phyloP scores from a whole-genome alignment of 2,329 filamentous ascomycete species.

The Fusarium clavum region DNA sequence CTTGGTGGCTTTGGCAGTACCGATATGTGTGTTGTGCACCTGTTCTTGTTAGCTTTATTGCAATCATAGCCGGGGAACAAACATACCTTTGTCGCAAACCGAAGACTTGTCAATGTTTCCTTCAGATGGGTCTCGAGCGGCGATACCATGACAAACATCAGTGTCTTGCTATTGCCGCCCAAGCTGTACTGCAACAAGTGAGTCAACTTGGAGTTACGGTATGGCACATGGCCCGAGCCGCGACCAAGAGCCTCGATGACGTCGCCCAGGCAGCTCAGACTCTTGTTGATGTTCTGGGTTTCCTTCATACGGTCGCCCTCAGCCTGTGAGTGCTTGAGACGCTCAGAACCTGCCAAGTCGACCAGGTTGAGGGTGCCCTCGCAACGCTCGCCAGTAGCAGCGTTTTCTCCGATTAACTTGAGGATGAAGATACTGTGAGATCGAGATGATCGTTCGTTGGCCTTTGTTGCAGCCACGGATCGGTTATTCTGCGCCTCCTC shows the following conservation, averaged over 20 bases:
- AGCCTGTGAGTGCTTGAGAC: conserved; percentile 86
- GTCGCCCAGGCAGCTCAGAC: conserved; percentile 89
- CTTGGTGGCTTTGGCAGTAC: conserved; percentile 82
- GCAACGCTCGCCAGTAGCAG: conserved; percentile 81
- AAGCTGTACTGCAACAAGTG: conserved; percentile 95
- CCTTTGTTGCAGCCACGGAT: conserved; percentile 95
- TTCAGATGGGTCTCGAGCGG: conserved; percentile 90
- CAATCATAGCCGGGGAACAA: neutral
- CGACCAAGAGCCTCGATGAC: conserved; percentile 94
- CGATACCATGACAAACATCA: conserved; percentile 99
- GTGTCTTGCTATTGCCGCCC: conserved; percentile 94
- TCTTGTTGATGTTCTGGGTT: conserved; percentile 98
- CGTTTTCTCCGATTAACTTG: conserved; percentile 78
- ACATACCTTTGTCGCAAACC: conserved; percentile 92
- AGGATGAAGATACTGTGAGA: conserved; percentile 98
- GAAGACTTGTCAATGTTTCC: conserved; percentile 93
- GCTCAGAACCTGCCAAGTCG: conserved; percentile 92
- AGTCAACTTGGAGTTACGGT: conserved; percentile 96
- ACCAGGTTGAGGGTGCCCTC: conserved; percentile 96
- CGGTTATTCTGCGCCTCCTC: conserved; percentile 85
- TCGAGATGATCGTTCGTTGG: conserved; percentile 93
- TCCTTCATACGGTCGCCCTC: conserved; percentile 91
- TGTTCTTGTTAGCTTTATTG: conserved; percentile 47
- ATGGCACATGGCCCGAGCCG: conserved; percentile 87
- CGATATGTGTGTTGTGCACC: conserved; percentile 92